Evolutionary conservation across 2,329 filamentous ascomycete species (phyloP), one percentile per base, ranked within the genome.

Genomic region (Dendrostoma leiphaemia): DNA sequence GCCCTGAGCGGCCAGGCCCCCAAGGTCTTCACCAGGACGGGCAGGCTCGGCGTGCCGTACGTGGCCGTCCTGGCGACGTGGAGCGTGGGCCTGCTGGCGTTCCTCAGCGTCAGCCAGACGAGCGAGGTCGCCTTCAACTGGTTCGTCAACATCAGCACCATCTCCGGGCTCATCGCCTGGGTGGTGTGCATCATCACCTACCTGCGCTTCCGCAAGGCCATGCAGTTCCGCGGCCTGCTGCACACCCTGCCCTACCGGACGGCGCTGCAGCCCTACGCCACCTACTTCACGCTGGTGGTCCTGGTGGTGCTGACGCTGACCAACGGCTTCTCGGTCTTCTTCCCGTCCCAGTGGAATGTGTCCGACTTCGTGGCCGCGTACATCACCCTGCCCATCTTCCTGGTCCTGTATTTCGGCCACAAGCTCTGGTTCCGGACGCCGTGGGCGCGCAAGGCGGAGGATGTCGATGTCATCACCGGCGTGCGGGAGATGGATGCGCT

Each of bases 261-360:
- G 0, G 70, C 71, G 0, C 65, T 77, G 12, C 81, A 84, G 65
- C 82, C 88, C 0, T 91, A 86, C 64, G 83, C 82, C 2, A 80
- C 86, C 0, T 90, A 78, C 63, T 70, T 80, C 51, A 77, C 79
- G 9, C 77, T 90, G 1, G 65, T 79, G 15, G 65, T 83, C 23
- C 79, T 90, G 50, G 65, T 69, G 3, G 70, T 90, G 24, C 74
- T 92, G n/a, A 82, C 79, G 1, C 69, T 92, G 3, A 85, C 89
- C 61, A 90, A 90, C 62, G 89, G 88, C 1, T 93, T 91, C 69
- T 80, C 85, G 32, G 81, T 88, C 13, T 92, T 93, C 66, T 87
- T 86, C 66, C 81, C 83, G 0, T 71, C 75, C 7, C 75, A 84
- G 26, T 93, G 85, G 80, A 80, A 75, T 15, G 79, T 78, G 0